These are phyloP conservation scores for Trichoderma virens DNA, from an alignment of 495 filamentous ascomycete species.

Conservation along the genomic window DNA sequence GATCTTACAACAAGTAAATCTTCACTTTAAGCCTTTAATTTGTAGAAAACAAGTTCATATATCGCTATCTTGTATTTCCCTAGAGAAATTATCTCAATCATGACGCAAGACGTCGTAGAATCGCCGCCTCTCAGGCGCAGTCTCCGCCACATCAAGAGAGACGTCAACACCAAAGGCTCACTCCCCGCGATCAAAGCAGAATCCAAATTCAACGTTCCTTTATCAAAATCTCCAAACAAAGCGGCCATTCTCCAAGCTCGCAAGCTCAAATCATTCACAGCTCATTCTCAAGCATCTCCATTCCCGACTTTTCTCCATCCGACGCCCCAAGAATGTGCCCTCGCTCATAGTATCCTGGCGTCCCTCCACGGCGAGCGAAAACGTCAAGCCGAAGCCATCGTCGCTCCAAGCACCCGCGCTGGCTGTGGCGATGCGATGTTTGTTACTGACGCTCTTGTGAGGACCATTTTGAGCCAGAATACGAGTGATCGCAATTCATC, in stretches of 20 bases:
- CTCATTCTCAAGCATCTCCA: slow-evolving; percentile 39
- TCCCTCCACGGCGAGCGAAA: slow-evolving; percentile 57
- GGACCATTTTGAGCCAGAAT: slow-evolving; percentile 67
- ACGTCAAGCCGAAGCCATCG: slow-evolving; percentile 53
- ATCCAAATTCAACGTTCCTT: background rate
- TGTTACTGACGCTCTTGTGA: slow-evolving; percentile 76
- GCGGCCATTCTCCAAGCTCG: slow-evolving; percentile 19
- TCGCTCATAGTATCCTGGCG: slow-evolving; percentile 58
- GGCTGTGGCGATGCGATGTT: slow-evolving; percentile 84
- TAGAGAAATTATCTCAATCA: background rate
- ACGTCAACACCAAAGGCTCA: background rate
- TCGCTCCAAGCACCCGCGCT: slow-evolving; percentile 56
- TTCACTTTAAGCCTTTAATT: background rate
- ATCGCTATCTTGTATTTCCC: too few species aligned
- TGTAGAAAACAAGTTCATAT: background rate
- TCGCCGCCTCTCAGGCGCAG: background rate
- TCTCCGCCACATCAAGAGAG: background rate
- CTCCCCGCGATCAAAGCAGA: background rate
- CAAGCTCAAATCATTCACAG: slow-evolving; percentile 26
- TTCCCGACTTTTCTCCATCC: slow-evolving; percentile 64
- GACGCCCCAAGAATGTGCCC: slow-evolving; percentile 60
- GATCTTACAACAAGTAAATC: background rate
- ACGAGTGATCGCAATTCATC: slow-evolving; percentile 61
- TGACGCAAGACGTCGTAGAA: background rate
- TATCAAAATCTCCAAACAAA: background rate